phyloP scores from a whole-genome alignment of 805 yeast genomes.

The Wickerhamiella shivajii region DNA sequence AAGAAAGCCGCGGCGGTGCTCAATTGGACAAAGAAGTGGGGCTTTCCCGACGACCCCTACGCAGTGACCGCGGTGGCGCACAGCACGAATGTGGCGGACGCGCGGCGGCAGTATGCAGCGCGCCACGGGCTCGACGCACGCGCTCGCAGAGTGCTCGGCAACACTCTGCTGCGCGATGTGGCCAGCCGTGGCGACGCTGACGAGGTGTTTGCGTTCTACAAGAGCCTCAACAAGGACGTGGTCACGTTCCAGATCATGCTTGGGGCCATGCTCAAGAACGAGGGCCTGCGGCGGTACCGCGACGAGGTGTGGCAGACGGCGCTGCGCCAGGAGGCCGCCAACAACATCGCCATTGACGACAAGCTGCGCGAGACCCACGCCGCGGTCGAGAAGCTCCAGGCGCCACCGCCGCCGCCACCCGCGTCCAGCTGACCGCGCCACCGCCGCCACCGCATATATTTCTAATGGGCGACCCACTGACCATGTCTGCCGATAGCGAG shows the following conservation, averaged over 20 bases:
- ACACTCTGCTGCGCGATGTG: conserved; percentile 12
- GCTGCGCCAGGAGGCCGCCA: conserved; percentile 13
- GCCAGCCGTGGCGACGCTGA: conserved; percentile 9
- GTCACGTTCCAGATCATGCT: conserved; percentile 18
- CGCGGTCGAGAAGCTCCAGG: background rate
- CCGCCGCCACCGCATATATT: too few species aligned
- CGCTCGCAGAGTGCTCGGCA: conserved; percentile 14
- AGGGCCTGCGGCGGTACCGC: conserved; percentile 8
- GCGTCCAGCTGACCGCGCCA: too few species aligned
- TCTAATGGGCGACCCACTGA: too few species aligned
- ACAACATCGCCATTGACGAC: conserved; percentile 15
- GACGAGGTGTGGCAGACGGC: conserved; percentile 14
- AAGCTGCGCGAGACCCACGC: conserved; percentile 15
- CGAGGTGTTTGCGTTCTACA: conserved; percentile 16
- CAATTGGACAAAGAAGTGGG: conserved; percentile 20
- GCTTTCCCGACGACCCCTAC: conserved; percentile 14
- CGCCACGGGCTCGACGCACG: conserved; percentile 4
- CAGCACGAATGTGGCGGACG: conserved; percentile 13
- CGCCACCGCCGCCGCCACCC: too few species aligned
- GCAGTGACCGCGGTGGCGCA: conserved; percentile 11
- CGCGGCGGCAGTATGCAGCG: conserved; percentile 13
- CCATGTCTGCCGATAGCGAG: conserved; percentile 5
- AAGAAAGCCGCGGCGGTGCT: conserved; percentile 8
- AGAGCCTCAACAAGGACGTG: conserved; percentile 16
- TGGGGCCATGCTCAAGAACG: conserved; percentile 14